These are phyloP conservation scores for Pisolithus albus DNA, from an alignment of 768 basidiomycete species.

Conservation along the genomic window DNA sequence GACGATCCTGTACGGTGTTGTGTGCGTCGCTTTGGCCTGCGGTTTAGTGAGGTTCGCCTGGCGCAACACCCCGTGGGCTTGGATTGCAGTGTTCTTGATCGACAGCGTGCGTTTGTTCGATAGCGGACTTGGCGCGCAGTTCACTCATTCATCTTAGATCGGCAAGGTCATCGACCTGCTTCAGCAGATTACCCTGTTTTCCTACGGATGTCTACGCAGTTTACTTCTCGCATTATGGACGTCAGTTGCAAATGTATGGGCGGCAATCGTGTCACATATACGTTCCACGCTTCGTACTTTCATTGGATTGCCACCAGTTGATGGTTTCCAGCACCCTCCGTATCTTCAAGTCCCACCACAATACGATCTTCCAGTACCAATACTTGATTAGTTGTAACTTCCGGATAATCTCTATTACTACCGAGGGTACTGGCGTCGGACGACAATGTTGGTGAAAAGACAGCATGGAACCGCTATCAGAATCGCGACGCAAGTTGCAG, in stretches of 20 bases:
- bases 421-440: too few relatives aligned
- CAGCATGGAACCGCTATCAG: too few relatives aligned
- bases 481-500: too few relatives aligned
- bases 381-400: too few relatives aligned
- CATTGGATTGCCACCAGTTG: background rate
- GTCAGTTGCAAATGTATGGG: background rate
- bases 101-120: background rate
- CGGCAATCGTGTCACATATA: background rate
- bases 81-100: background rate
- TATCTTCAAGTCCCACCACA: background rate
- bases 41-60: background rate
- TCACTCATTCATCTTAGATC: background rate
- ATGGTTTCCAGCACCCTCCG: background rate
- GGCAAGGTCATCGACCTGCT: background rate
- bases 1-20: background rate
- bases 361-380: background rate
- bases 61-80: background rate
- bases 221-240: background rate
- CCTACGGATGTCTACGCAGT: background rate
- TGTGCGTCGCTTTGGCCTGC: background rate
- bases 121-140: background rate
- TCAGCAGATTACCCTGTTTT: background rate
- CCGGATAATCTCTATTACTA: too few relatives aligned
- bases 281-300: background rate
- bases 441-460: too few relatives aligned